Base-by-base conservation (phyloP, 768 basidiomycete genomes). In the Mycena capillaripes region DNA sequence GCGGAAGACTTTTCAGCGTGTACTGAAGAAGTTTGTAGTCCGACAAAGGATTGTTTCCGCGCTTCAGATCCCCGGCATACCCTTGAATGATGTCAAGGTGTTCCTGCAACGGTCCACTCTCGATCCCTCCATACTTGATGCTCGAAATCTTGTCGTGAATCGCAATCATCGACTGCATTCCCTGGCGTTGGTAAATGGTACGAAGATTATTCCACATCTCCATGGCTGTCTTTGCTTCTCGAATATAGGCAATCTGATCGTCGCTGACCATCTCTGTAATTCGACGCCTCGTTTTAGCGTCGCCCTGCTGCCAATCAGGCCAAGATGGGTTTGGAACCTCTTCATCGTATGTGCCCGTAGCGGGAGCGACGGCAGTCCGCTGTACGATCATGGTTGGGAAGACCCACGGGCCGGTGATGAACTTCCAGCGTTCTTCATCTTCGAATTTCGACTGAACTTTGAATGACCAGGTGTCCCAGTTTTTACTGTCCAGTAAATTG, bases 191-290 rank as follows among this genome's bases (percentile, higher is more conserved):
- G 40, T 65, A 65, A 14, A 65, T 55, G 3, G 50, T 16, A 25
- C 62, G 48, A 4, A 64, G 50, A 19, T 64, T 64, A 17, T 53
- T 25, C 62, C 62, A 64, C 62, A 65, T 65, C 50, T 55, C 50
- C 19, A 50, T 50, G 1, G 62, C 62, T 9, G 50, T 65, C 52
- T 4, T 27, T 0, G 63, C 63, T 25, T 65, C 52, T 25, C 23
- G 36, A 12, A 65, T 65, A 30, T 62, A 61, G 6, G 40, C 19
- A 5, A 59, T 21, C 40, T 59, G 58, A 38, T 59, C 58, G 40
- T 59, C 58, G n/a, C 27, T 27, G 36, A 57, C 56, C 56, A 57
- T 57, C 36, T 57, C 56, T 8, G 23, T 38, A 25, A 57, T 57
- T 29, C 38, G 34, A 21, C 58, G 36, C 38, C 19, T 59, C 12